phyloP scores from a whole-genome alignment of 352 stramenopile species.

The Phytophthora sojae region DNA sequence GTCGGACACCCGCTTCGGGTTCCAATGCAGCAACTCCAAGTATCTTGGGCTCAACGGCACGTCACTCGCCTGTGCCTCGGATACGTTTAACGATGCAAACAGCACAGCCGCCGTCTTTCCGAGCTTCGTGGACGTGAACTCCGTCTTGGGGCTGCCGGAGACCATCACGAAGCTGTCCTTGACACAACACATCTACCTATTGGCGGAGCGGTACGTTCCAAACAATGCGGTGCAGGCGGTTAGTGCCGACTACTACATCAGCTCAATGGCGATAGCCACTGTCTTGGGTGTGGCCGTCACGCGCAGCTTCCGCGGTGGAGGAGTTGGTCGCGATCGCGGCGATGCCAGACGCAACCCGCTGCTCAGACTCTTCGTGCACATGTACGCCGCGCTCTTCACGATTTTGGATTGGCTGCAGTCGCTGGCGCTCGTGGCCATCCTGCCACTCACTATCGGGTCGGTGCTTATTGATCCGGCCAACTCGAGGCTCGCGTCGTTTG shows the following conservation, averaged over 20 bases:
- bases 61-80: conserved; percentile 19
- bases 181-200: conserved; percentile 51
- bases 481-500: conserved; percentile 42
- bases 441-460: conserved; percentile 58
- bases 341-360: conserved; percentile 62
- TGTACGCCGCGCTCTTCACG: conserved; percentile 65
- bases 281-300: conserved; percentile 57
- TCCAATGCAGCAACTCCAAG: conserved; percentile 63
- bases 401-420: conserved; percentile 71
- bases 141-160: conserved; percentile 51
- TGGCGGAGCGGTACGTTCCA: conserved; percentile 57
- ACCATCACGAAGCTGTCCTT: conserved; percentile 49
- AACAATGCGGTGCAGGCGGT: conserved; percentile 59
- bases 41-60: conserved; percentile 53
- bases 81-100: conserved; percentile 23
- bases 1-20: conserved; percentile 54
- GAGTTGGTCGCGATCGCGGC: conserved; percentile 37
- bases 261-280: conserved; percentile 56
- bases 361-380: conserved; percentile 63
- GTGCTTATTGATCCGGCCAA: conserved; percentile 48
- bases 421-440: conserved; percentile 51
- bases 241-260: conserved; percentile 49
- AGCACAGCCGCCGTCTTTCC: conserved; percentile 45
- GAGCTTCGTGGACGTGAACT: conserved; percentile 55
- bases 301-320: conserved; percentile 51